These are phyloP conservation scores for Arthroderma sp. DNA, from an alignment of 2,329 filamentous ascomycete species.

Conservation along the genomic window DNA sequence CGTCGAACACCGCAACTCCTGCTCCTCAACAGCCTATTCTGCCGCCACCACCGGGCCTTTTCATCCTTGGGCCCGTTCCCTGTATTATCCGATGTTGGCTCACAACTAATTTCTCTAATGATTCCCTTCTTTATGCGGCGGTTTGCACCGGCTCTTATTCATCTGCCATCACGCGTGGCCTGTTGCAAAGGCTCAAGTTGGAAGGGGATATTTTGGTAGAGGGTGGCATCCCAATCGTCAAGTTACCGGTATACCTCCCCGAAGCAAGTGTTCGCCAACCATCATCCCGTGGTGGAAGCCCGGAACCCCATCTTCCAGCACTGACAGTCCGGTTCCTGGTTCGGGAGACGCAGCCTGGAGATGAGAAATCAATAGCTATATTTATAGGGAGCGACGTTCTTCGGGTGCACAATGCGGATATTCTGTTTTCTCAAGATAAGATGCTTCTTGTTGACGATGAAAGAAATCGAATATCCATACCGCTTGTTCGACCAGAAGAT, in stretches of 20 bases:
- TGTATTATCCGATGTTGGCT: slow-evolving; percentile 95
- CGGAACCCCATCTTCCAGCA: slow-evolving; percentile 67
- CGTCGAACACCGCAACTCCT: slow-evolving; percentile 54
- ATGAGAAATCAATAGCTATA: slow-evolving; percentile 56
- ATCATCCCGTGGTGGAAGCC: slow-evolving; percentile 58
- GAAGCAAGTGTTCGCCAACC: slow-evolving; percentile 69
- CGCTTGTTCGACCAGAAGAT: slow-evolving; percentile 83
- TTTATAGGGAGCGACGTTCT: slow-evolving; percentile 84
- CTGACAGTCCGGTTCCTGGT: slow-evolving; percentile 69
- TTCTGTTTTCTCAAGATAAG: slow-evolving; percentile 83
- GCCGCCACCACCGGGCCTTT: slow-evolving; percentile 68
- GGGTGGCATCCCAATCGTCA: slow-evolving; percentile 55
- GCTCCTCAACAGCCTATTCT: slow-evolving; percentile 41
- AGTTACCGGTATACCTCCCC: slow-evolving; percentile 73
- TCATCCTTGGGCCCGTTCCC: slow-evolving; percentile 75
- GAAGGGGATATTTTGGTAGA: slow-evolving; percentile 52
- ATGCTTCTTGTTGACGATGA: slow-evolving; percentile 80
- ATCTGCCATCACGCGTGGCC: slow-evolving; percentile 63
- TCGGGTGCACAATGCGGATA: slow-evolving; percentile 72
- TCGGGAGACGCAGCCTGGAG: slow-evolving; percentile 34
- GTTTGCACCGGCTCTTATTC: slow-evolving; percentile 84
- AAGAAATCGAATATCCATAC: slow-evolving; percentile 73
- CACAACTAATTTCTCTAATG: slow-evolving; percentile 77
- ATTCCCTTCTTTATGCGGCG: slow-evolving; percentile 77
- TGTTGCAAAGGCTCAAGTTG: slow-evolving; percentile 63